Base-by-base conservation (phyloP, 176 grass and related monocot species). In the Miscanthus lutarioriparius region DNA sequence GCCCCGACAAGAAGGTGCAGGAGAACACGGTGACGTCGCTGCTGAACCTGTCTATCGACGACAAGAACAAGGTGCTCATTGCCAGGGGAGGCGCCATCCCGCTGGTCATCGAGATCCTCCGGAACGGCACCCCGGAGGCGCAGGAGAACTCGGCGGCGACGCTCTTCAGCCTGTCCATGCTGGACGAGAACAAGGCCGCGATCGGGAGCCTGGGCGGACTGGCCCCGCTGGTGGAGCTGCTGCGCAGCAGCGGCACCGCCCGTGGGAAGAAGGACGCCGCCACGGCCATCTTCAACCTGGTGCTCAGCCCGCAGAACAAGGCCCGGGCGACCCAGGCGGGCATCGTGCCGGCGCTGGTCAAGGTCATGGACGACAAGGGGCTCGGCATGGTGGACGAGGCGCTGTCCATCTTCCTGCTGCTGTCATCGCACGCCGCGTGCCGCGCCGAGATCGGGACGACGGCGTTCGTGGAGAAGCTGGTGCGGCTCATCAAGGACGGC, bases 121-220 rank as follows among this genome's bases (percentile, higher is more conserved):
- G 86, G 45, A 90, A 61, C 72, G 92, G 92, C 51, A 90, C 75
- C 51, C 75, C 74, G 37, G 89, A 68, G 79, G 89, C 64, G 27
- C 83, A 90, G 79, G 92, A 94, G 82, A 94, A 94, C 64, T 94
- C 92, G 0, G 92, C 92, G n/a, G 92, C 92, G 8, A 61, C 87
- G 58, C 84, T 94, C 3, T 94, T 94, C 47, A 94, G 92, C 67
- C 64, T 94, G 74, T 94, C 92, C 17, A 90, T 94, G 90, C 8
- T 92, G 15, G 90, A 94, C 72, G 90, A 94, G 64, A 90, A 90
- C 82, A 94, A 92, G 79, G 56, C 30, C 4, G 22, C 67, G 19
- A 92, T 94, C 61, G 90, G 90, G 65, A 83, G 64, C 43, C 67
- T 90, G 20, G 88, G 90, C 0, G 92, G 89, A 5, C 87, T 94